A percentile compares a stretch with the other conserved stretches of the same genome.
phyloP scores from a whole-genome alignment of 2,329 filamentous ascomycete species.

The Exophiala calicioides region DNA sequence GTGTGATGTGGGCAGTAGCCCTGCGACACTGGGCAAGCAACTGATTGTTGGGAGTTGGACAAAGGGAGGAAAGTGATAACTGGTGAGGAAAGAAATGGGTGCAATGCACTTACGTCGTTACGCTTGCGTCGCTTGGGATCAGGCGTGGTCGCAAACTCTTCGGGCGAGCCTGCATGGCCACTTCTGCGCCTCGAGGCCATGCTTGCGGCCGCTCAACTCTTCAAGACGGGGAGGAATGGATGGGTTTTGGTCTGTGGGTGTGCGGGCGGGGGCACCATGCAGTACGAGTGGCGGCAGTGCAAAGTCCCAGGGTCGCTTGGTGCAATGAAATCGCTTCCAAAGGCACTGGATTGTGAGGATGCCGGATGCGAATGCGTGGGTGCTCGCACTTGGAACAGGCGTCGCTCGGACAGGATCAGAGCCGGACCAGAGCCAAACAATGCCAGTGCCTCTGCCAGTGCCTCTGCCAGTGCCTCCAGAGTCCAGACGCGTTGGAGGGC shows the following conservation, averaged over 20 bases:
- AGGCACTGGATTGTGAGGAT: conserved; percentile 9
- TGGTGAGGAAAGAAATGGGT: conserved; percentile 14
- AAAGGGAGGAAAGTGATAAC: conserved; percentile 15
- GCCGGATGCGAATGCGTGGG: conserved; percentile 4
- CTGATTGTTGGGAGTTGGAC: conserved; percentile 16
- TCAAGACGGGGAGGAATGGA: conserved; percentile 19
- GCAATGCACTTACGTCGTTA: conserved; percentile 30
- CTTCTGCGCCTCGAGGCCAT: conserved; percentile 59
- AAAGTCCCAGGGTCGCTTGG: conserved; percentile 1
- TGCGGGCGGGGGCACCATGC: conserved; percentile 14
- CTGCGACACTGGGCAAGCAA: conserved; percentile 2
- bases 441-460: no score
- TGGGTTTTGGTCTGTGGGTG: conserved; percentile 10
- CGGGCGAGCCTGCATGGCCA: conserved; percentile 49
- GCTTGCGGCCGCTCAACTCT: conserved; percentile 24
- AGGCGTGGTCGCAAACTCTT: conserved; percentile 50
- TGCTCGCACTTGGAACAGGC: conserved; percentile 2
- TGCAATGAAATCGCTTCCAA: conserved; percentile 3
- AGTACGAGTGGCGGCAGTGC: conserved; percentile 6
- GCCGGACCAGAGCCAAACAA: no score
- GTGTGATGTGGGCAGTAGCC: conserved; percentile 7
- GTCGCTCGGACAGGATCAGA: no score
- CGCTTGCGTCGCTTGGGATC: conserved; percentile 52
- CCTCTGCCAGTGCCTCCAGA: no score
- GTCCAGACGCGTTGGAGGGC: conserved; percentile 1